Base-by-base conservation (phyloP, 2,329 filamentous ascomycete genomes). In the Harringtonia lauricola region DNA sequence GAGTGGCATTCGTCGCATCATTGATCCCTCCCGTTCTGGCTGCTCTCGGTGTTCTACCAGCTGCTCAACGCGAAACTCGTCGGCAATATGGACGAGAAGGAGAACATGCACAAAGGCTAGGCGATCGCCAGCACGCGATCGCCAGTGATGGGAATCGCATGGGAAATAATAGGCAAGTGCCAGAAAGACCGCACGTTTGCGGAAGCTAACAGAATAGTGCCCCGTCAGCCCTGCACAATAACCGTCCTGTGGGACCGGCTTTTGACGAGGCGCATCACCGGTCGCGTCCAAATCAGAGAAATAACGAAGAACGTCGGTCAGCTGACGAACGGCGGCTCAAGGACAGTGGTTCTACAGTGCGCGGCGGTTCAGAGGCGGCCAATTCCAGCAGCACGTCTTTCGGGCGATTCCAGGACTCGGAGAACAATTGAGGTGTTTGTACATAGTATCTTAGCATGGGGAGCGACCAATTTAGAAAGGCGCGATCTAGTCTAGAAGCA, bases 351-450 rank as follows among this genome's bases (percentile, higher is more conserved):
- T 7, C 10, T 33, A 18, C 18, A 3, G 40, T n/a, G n/a, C n/a
- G n/a, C n/a, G n/a, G 7, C 2, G 42, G 29, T 8, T 37, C 37
- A 19, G 36, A 37, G 8, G 31, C 24, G 8, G 43, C 36, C 10
- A 39, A 21, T n/a, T 10, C 24, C 7, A 44, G 43, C 33, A 45
- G 36, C 3, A n/a, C 40, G 3, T 49, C 36, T n/a, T 46, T n/a
- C n/a, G n/a, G 46, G 46, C 43, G 50, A 1, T 48, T 47, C n/a
- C 50, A 33, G 15, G 50, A 47, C 13, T 49, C 50, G 9, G 36
- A 28, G 3, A 46, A 43, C 29, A 24, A 30, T 3, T 42, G 17
- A 30, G 22, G 12, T 7, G 29, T 18, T 40, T 12, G 26, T 12
- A 19, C 30, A 15, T 15, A 33, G 12, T 30, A 14, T 30, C 28